phyloP scores from a whole-genome alignment of 768 basidiomycete genomes.

The Coprinopsis sp. region DNA sequence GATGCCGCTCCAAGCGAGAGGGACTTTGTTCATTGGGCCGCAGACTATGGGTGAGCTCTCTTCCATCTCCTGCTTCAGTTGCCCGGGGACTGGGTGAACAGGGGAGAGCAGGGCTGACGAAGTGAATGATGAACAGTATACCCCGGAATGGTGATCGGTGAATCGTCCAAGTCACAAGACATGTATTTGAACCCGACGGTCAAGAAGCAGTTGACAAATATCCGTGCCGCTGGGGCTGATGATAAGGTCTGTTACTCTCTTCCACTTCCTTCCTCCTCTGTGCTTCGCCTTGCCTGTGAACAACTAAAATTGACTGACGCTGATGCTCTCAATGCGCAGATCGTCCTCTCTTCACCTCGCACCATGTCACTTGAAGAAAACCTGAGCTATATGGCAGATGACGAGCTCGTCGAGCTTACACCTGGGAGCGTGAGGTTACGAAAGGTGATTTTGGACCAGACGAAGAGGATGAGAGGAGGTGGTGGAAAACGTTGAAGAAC shows the following conservation, averaged over 20 bases:
- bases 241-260: too few species aligned
- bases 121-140: constrained; percentile 30
- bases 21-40: constrained; percentile 41
- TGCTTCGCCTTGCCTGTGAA: too few species aligned
- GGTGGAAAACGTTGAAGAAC: background rate
- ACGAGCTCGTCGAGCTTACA: constrained; percentile 46
- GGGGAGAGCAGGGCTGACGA: background rate
- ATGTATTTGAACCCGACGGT: constrained; percentile 44
- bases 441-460: constrained; percentile 36
- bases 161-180: constrained; percentile 41
- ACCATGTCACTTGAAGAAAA: constrained; percentile 43
- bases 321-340: too few species aligned
- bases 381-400: constrained; percentile 46
- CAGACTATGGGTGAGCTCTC: constrained; percentile 37
- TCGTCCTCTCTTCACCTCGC: constrained; percentile 39
- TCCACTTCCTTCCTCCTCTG: too few species aligned
- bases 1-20: constrained; percentile 45
- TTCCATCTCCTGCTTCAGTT: background rate
- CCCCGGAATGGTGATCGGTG: constrained; percentile 49
- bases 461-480: constrained; percentile 24
- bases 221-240: constrained; percentile 43
- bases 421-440: constrained; percentile 37
- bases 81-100: too few species aligned
- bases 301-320: too few species aligned
- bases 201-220: constrained; percentile 48